Evolutionary conservation across 164 flowering plant species (phyloP).

Genomic region (Magnolia changhungtana): DNA sequence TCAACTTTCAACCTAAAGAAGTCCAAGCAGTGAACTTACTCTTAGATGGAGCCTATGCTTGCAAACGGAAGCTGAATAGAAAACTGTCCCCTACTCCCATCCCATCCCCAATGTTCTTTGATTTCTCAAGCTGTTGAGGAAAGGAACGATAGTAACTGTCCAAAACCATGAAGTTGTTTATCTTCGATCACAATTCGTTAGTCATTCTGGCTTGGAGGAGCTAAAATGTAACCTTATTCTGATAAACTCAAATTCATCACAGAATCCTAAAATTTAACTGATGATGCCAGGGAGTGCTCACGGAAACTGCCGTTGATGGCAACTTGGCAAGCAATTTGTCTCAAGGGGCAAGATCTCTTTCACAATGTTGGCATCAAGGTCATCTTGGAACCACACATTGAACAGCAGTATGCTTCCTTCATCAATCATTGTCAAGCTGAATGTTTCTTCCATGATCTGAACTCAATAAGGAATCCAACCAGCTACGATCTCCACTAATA

Average conservation of each 20-base stretch:
- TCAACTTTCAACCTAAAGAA: no score
- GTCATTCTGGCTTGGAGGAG: no score
- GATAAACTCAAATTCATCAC: neutral
- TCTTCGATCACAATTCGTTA: no score
- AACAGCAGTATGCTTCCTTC: neutral
- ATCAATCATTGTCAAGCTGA: neutral
- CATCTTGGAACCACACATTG: neutral
- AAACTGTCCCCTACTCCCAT: no score
- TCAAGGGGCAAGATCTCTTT: slow-evolving; percentile 3
- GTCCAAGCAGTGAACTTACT: no score
- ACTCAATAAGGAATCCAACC: slow-evolving; percentile 1
- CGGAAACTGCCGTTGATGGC: neutral
- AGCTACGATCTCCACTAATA: slow-evolving; percentile 1
- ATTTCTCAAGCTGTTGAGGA: no score
- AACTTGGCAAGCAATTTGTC: neutral
- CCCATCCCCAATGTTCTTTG: no score
- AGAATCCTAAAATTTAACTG: neutral
- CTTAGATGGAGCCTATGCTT: no score
- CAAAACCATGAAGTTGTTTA: no score
- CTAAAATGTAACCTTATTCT: no score
- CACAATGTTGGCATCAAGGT: neutral
- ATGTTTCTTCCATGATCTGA: neutral
- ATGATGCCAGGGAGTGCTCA: neutral
- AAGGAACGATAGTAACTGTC: no score
- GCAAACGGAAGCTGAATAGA: no score